Evolutionary conservation across 164 flowering plant genomes (phyloP).

Genomic region (Buxus sempervirens): DNA sequence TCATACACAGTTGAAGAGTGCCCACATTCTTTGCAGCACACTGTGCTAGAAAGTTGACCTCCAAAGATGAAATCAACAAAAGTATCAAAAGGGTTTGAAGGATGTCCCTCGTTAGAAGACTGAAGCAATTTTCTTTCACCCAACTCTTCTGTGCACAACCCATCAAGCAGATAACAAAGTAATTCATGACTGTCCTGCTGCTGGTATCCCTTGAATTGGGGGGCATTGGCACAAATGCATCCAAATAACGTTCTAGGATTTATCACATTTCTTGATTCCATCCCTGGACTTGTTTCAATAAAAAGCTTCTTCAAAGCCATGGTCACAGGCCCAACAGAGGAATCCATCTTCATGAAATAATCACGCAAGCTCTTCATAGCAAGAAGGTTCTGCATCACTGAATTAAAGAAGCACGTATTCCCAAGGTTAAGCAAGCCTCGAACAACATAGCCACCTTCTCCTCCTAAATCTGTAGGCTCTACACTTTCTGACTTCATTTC

Average conservation of each 20-base stretch:
- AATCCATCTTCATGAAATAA: slow-evolving; percentile 44
- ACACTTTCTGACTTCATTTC: slow-evolving; percentile 28
- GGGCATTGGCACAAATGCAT: slow-evolving; percentile 70
- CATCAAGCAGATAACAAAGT: slow-evolving; percentile 87
- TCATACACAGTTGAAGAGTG: slow-evolving; percentile 82
- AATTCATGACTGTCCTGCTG: slow-evolving; percentile 98
- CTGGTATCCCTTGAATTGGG: slow-evolving; percentile 88
- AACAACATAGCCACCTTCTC: slow-evolving; percentile 39
- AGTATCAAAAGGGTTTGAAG: slow-evolving; percentile 28
- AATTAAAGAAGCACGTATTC: slow-evolving; percentile 91
- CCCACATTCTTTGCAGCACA: slow-evolving; percentile 77
- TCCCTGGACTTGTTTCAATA: slow-evolving; percentile 45
- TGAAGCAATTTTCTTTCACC: slow-evolving; percentile 29
- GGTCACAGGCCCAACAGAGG: slow-evolving; percentile 53
- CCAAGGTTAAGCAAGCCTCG: slow-evolving; percentile 85
- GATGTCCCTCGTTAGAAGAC: slow-evolving; percentile 23
- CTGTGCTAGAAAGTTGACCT: slow-evolving; percentile 83
- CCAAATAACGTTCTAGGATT: slow-evolving; percentile 78
- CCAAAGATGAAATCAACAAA: slow-evolving; percentile 80
- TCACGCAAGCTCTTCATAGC: slow-evolving; percentile 57
- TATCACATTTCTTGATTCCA: slow-evolving; percentile 43
- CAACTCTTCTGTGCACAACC: slow-evolving; percentile 63
- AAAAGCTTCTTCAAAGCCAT: slow-evolving; percentile 71
- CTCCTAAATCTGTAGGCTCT: slow-evolving; percentile 19
- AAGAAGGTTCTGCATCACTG: slow-evolving; percentile 81